phyloP scores from a whole-genome alignment of 2,329 filamentous ascomycete genomes.

The Aspergillus aculeatus region DNA sequence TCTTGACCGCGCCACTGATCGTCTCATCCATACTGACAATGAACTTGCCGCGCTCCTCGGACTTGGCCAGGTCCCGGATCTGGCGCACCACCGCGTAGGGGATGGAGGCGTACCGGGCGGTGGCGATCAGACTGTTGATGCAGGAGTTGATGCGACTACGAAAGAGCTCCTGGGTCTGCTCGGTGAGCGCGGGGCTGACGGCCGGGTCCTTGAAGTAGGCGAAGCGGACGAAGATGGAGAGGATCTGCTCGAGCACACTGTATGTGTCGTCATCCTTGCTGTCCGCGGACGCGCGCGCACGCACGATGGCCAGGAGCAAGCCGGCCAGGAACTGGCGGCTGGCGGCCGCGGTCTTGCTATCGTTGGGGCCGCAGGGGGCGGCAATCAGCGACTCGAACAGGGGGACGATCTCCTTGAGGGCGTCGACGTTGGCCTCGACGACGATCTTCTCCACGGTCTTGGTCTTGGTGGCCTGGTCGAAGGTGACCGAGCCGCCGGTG shows the following conservation, averaged over 20 bases:
- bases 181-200: conserved; percentile 46
- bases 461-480: conserved; percentile 81
- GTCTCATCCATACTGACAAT: conserved; percentile 51
- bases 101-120: conserved; percentile 37
- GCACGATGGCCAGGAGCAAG: conserved; percentile 52
- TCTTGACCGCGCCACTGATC: conserved; percentile 43
- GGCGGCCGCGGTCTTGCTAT: conserved; percentile 47
- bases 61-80: conserved; percentile 40
- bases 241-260: conserved; percentile 44
- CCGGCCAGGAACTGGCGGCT: conserved; percentile 53
- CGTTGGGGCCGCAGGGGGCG: conserved; percentile 42
- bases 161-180: conserved; percentile 52
- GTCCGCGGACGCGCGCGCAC: conserved; percentile 36
- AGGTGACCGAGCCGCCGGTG: conserved; percentile 69
- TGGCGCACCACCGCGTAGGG: conserved; percentile 42
- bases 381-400: conserved; percentile 50
- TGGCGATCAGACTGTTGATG: conserved; percentile 52
- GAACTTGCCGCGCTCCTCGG: conserved; percentile 39
- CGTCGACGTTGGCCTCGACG: conserved; percentile 54
- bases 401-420: conserved; percentile 55
- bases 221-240: conserved; percentile 49
- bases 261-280: conserved; percentile 35
- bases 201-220: conserved; percentile 49
- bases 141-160: conserved; percentile 56
- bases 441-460: conserved; percentile 79